Conservation (phyloP, 352 stramenopile genomes). For the Peronospora destructor region DNA sequence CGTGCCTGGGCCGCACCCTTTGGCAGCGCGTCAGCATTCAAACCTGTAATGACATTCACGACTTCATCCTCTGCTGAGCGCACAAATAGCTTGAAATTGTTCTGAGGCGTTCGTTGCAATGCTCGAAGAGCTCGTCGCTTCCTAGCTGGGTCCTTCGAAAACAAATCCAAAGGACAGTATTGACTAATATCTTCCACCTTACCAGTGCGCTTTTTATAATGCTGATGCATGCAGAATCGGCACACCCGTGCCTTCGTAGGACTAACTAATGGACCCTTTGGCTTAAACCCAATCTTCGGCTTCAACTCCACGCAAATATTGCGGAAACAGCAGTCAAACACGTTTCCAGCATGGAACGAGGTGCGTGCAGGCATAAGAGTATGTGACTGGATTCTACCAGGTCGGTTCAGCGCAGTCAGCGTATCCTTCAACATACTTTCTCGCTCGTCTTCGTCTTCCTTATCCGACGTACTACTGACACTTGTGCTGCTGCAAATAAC, state of each 20-base stretch:
- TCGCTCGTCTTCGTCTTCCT: slow-evolving; percentile 30
- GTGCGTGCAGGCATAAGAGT: slow-evolving; percentile 25
- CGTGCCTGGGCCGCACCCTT: slow-evolving; percentile 58
- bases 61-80: slow-evolving; percentile 71
- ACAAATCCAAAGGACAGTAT: slow-evolving; percentile 81
- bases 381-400: slow-evolving; percentile 8
- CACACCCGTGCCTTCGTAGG: slow-evolving; percentile 57
- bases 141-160: slow-evolving; percentile 52
- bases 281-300: slow-evolving; percentile 80
- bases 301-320: slow-evolving; percentile 87
- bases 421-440: slow-evolving; percentile 16
- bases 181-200: slow-evolving; percentile 79
- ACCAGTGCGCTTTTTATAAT: slow-evolving; percentile 64
- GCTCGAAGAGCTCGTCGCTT: slow-evolving; percentile 55
- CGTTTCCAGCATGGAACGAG: slow-evolving; percentile 43
- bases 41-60: slow-evolving; percentile 68
- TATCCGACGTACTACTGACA: slow-evolving; percentile 26
- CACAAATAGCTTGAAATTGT: slow-evolving; percentile 88
- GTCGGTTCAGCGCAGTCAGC: slow-evolving; percentile 6
- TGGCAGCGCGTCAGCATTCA: slow-evolving; percentile 58
- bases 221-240: slow-evolving; percentile 87
- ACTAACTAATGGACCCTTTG: slow-evolving; percentile 44
- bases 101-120: slow-evolving; percentile 78
- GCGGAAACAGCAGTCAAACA: slow-evolving; percentile 81
- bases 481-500: slow-evolving; percentile 26